Evolutionary conservation across 441 rosid genomes (phyloP), one percentile per base, ranked within the genome.

Genomic region (Populus tomentosa): DNA sequence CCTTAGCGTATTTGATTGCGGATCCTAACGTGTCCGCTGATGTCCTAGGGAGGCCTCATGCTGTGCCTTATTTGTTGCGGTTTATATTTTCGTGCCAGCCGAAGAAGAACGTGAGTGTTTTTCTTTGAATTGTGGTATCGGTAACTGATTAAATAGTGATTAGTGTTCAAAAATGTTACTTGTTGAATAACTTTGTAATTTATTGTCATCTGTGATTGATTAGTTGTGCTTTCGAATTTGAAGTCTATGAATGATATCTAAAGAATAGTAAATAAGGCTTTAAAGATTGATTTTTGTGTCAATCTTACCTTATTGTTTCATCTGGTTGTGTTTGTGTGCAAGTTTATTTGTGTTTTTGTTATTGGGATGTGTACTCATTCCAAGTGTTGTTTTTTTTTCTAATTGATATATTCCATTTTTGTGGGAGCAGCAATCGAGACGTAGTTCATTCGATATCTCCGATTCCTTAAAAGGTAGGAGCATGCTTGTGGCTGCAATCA

Each of bases 381-480:
- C 81, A 79, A 83, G 83, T 21, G 78, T 75, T 77, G 86, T 82
- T 80, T 77, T 86, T 85, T 80, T 79, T 85, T 86, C 74, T 76
- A 81, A 88, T 87, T 91, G 90, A 92, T 91, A 84, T 81, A 79
- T 90, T 88, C 89, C 88, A 88, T 93, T 91, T 90, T 81, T 89
- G 85, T 95, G 95, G 95, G 87, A 90, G 93, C 98, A 94, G 99
- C 95, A 88, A 76, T 85, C 94, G 80, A 88, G 95, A 86, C 98
- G 94, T 87, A 90, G 91, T 91, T 96, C 99, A 89, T 91, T 91
- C 91, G 91, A 90, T 89, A 80, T 89, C 86, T 92, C 90, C 87
- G 94, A 94, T 91, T 92, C 98, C 89, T 89, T 94, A 94, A 96
- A 96, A 94, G 98, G 98, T 84, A 96, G 99, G 93, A 94, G 99